phyloP scores from a whole-genome alignment of 306 rosid species.

The Quercus wislizeni region DNA sequence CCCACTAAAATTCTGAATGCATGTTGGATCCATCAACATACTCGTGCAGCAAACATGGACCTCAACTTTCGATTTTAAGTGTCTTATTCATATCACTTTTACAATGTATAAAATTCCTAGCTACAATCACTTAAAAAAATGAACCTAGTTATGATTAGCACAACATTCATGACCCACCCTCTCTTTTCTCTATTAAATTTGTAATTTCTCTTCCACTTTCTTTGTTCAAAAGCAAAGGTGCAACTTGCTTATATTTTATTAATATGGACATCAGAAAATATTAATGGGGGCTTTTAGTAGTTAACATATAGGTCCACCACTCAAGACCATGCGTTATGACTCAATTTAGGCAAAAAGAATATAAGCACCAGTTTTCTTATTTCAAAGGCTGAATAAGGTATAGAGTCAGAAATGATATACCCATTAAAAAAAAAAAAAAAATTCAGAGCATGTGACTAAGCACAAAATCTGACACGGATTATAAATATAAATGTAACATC shows the following conservation, averaged over 20 bases:
- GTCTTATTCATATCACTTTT: background rate
- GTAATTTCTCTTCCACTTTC: background rate
- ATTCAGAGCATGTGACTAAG: background rate
- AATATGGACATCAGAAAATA: background rate
- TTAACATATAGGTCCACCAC: conserved; percentile 3
- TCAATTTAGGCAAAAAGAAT: background rate
- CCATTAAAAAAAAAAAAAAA: background rate
- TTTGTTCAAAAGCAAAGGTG: background rate
- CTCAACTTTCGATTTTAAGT: background rate
- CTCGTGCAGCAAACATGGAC: conserved; percentile 10
- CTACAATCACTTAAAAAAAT: background rate
- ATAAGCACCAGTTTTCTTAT: too few relatives aligned
- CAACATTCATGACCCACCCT: background rate
- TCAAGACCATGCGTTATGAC: conserved; percentile 5
- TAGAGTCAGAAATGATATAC: background rate
- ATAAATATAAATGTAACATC: background rate
- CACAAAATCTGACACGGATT: background rate
- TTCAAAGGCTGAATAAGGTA: background rate
- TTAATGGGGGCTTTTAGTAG: background rate
- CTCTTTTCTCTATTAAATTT: background rate
- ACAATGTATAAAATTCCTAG: background rate
- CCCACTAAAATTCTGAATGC: background rate
- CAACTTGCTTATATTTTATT: conserved; percentile 18
- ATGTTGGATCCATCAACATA: background rate
- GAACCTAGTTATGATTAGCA: background rate